Percentiles rank a stretch among this genome's conserved stretches.
phyloP scores from a whole-genome alignment of 179 eudicot genomes.

The Carnegiea gigantea region DNA sequence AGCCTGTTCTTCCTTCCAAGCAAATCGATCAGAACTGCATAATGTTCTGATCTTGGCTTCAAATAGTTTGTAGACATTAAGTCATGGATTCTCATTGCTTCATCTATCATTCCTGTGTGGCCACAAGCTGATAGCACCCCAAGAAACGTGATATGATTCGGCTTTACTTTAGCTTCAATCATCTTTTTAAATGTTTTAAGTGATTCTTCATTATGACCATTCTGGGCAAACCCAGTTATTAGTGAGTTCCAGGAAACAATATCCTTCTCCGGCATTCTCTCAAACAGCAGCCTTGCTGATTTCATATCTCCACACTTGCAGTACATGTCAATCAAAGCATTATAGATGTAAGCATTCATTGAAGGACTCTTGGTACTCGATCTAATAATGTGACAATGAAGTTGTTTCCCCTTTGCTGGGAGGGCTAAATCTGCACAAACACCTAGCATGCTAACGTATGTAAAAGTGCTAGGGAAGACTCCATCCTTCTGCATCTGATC shows the following conservation, averaged over 20 bases:
- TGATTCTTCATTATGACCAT: conserved; percentile 51
- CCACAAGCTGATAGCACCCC: conserved; percentile 66
- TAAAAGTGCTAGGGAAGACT: conserved; percentile 41
- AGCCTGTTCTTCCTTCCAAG: conserved; percentile 73
- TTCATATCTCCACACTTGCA: conserved; percentile 70
- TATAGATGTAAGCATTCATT: conserved; percentile 45
- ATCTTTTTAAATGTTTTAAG: conserved; percentile 49
- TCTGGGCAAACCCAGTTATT: conserved; percentile 65
- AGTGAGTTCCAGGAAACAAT: conserved; percentile 68
- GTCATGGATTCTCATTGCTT: conserved; percentile 44
- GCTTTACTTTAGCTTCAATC: conserved; percentile 40
- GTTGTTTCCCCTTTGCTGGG: conserved; percentile 57
- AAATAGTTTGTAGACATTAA: conserved; percentile 49
- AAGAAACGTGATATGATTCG: conserved; percentile 63
- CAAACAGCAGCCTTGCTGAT: conserved; percentile 48
- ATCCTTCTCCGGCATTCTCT: conserved; percentile 49
- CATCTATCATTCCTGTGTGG: conserved; percentile 53
- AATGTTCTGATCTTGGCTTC: conserved; percentile 56
- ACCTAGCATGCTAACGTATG: conserved; percentile 59
- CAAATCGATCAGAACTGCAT: conserved; percentile 60
- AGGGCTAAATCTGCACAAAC: conserved; percentile 72
- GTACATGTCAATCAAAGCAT: conserved; percentile 72
- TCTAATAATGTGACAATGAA: conserved; percentile 55
- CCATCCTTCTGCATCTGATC: conserved; percentile 55
- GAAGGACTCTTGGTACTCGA: conserved; percentile 7